Percentiles rank a stretch among this genome's conserved stretches.
These are phyloP conservation scores for Chaetomidium leptoderma DNA, from an alignment of 495 filamentous ascomycete genomes.

Conservation along the genomic window DNA sequence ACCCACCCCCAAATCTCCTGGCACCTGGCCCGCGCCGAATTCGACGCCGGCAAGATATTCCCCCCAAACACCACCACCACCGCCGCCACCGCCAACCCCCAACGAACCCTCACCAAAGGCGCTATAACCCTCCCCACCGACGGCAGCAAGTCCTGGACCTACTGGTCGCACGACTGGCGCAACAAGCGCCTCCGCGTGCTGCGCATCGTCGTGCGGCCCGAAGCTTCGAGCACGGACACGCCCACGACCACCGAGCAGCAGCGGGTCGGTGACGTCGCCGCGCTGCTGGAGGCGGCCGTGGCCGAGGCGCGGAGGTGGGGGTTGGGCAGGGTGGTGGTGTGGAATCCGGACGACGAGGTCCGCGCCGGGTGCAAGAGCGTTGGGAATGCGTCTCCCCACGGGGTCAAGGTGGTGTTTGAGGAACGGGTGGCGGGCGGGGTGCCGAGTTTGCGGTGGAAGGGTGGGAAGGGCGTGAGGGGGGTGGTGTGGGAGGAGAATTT, in stretches of 20 bases:
- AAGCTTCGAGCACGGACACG: too few species aligned
- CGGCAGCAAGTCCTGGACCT: slow-evolving; percentile 62
- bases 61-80: slow-evolving; percentile 17
- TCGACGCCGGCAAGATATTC: slow-evolving; percentile 51
- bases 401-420: slow-evolving; percentile 36
- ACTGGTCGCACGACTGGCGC: slow-evolving; percentile 47
- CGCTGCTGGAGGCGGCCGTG: slow-evolving; percentile 41
- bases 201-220: slow-evolving; percentile 66
- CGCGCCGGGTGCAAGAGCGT: slow-evolving; percentile 30
- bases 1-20: slow-evolving; percentile 67
- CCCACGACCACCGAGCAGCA: neutral
- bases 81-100: too few species aligned
- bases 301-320: slow-evolving; percentile 41
- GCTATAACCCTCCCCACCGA: slow-evolving; percentile 38
- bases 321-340: slow-evolving; percentile 38
- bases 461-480: slow-evolving; percentile 36
- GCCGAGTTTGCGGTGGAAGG: slow-evolving; percentile 47
- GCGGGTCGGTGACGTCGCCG: slow-evolving; percentile 51
- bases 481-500: slow-evolving; percentile 81
- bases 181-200: slow-evolving; percentile 72
- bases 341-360: slow-evolving; percentile 41
- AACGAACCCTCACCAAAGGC: slow-evolving; percentile 54
- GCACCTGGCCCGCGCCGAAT: slow-evolving; percentile 81
- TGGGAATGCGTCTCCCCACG: slow-evolving; percentile 38
- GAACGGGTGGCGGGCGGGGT: slow-evolving; percentile 43